Evolutionary conservation across 805 yeast genomes (phyloP).

Genomic region (Priceomyces haplophilus): DNA sequence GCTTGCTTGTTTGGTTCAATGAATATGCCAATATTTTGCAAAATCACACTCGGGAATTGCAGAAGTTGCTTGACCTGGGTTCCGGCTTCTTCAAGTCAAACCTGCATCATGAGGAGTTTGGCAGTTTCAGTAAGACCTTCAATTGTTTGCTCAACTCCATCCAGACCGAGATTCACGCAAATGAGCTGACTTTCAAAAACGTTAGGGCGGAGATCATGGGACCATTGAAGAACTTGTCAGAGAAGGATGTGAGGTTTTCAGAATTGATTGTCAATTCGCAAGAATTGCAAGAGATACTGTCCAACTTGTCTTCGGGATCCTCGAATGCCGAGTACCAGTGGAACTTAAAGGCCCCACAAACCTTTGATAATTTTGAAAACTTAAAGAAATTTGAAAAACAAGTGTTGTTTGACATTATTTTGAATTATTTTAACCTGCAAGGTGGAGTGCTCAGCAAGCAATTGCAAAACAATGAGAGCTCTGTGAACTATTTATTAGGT

Average conservation of each 20-base stretch:
- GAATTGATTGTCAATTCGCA: conserved; percentile 51
- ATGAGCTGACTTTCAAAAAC: conserved; percentile 43
- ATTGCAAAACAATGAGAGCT: conserved; percentile 50
- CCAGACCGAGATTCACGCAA: conserved; percentile 48
- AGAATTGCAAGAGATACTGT: conserved; percentile 39
- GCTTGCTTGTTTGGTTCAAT: conserved; percentile 34
- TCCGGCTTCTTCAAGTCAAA: conserved; percentile 16
- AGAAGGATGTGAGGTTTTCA: conserved; percentile 52
- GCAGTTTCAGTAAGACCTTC: conserved; percentile 44
- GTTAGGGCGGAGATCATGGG: conserved; percentile 54
- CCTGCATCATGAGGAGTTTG: conserved; percentile 31
- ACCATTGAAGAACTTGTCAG: conserved; percentile 51
- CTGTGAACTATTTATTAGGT: conserved; percentile 61
- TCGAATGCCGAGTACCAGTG: conserved; percentile 54
- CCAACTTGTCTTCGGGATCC: conserved; percentile 15
- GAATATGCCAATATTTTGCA: conserved; percentile 18
- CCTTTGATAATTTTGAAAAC: conserved; percentile 70
- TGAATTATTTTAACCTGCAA: conserved; percentile 52
- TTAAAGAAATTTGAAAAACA: conserved; percentile 62
- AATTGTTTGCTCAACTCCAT: conserved; percentile 47
- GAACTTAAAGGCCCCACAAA: conserved; percentile 75
- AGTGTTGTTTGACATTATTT: conserved; percentile 57
- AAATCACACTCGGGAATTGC: conserved; percentile 52
- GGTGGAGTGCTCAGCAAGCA: conserved; percentile 22
- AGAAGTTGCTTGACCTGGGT: conserved; percentile 49